A percentile compares a stretch with the other conserved stretches of the same genome.
These are phyloP conservation scores for Ganoderma multipileum DNA, from an alignment of 1,284 basidiomycete species.

Conservation along the genomic window DNA sequence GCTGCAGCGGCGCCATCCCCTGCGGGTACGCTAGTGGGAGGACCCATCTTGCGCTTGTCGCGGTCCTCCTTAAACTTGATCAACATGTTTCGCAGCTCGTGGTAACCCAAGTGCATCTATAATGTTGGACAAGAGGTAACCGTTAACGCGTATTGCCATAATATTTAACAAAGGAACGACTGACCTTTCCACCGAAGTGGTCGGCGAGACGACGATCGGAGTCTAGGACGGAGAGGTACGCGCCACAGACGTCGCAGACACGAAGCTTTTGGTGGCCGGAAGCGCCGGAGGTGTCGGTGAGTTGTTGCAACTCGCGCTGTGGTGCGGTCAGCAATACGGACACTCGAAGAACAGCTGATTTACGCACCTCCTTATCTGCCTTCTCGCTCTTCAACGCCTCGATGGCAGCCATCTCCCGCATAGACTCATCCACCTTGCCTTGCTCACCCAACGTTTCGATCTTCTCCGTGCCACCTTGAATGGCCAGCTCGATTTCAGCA, in stretches of 20 bases:
- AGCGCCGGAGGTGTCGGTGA: slow-evolving; percentile 98
- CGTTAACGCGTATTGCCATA: no score
- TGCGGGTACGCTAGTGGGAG: slow-evolving; percentile 46
- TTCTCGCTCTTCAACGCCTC: slow-evolving; percentile 98
- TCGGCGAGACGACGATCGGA: slow-evolving; percentile 98
- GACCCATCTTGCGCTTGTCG: slow-evolving; percentile 77
- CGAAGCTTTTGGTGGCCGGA: slow-evolving; percentile 99
- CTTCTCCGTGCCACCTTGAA: slow-evolving; percentile 98
- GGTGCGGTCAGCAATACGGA: neutral
- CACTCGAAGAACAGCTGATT: neutral
- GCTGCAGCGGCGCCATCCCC: slow-evolving; percentile 37
- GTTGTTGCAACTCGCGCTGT: slow-evolving; percentile 91
- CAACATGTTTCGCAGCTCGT: slow-evolving; percentile 95
- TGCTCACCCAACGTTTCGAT: slow-evolving; percentile 97
- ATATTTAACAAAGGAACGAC: slow-evolving; percentile 36
- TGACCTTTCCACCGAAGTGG: slow-evolving; percentile 98
- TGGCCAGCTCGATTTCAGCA: slow-evolving; percentile 97
- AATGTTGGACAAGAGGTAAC: neutral
- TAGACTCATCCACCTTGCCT: slow-evolving; percentile 98
- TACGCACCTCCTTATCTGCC: slow-evolving; percentile 88
- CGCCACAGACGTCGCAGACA: slow-evolving; percentile 99
- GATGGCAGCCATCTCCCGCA: slow-evolving; percentile 96
- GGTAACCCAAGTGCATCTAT: slow-evolving; percentile 98
- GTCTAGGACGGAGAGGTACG: slow-evolving; percentile 96
- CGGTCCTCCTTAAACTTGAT: slow-evolving; percentile 87